These are phyloP conservation scores for Biscutella laevigata DNA, from an alignment of 441 rosid genomes.

Conservation along the genomic window DNA sequence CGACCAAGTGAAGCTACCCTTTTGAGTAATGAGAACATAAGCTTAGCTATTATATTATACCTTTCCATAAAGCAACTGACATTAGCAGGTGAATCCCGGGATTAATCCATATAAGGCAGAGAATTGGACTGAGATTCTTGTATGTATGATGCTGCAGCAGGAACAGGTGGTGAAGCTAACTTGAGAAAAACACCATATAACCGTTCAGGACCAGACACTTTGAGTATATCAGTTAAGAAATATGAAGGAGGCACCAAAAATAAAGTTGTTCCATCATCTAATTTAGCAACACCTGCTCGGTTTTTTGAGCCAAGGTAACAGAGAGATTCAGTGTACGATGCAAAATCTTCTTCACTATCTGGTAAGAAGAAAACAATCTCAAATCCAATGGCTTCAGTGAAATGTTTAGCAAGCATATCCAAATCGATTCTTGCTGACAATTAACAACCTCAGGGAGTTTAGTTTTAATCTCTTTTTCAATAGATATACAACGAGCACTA, in stretches of 20 bases:
- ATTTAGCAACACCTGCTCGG: slow-evolving; percentile 97
- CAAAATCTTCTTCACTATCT: slow-evolving; percentile 87
- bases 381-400: slow-evolving; percentile 73
- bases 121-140: slow-evolving; percentile 39
- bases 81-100: too few relatives aligned
- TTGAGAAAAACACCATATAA: slow-evolving; percentile 93
- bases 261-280: slow-evolving; percentile 84
- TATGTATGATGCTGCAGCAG: slow-evolving; percentile 32
- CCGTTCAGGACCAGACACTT: slow-evolving; percentile 79
- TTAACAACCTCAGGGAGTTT: slow-evolving; percentile 79
- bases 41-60: too few relatives aligned
- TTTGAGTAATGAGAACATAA: too few relatives aligned
- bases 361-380: slow-evolving; percentile 90
- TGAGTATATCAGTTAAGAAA: slow-evolving; percentile 70
- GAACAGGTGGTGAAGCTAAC: slow-evolving; percentile 46
- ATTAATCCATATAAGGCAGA: slow-evolving; percentile 35
- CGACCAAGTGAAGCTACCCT: too few relatives aligned
- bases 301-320: slow-evolving; percentile 84
- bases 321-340: slow-evolving; percentile 92
- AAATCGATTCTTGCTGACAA: slow-evolving; percentile 97
- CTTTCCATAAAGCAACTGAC: too few relatives aligned
- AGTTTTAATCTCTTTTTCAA: slow-evolving; percentile 46
- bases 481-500: slow-evolving; percentile 58
- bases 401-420: slow-evolving; percentile 84
- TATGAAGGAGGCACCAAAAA: slow-evolving; percentile 96